Evolutionary conservation across 805 yeast species (phyloP), one percentile per base, ranked within the genome.

Genomic region (Kodamaea lidongshanica): DNA sequence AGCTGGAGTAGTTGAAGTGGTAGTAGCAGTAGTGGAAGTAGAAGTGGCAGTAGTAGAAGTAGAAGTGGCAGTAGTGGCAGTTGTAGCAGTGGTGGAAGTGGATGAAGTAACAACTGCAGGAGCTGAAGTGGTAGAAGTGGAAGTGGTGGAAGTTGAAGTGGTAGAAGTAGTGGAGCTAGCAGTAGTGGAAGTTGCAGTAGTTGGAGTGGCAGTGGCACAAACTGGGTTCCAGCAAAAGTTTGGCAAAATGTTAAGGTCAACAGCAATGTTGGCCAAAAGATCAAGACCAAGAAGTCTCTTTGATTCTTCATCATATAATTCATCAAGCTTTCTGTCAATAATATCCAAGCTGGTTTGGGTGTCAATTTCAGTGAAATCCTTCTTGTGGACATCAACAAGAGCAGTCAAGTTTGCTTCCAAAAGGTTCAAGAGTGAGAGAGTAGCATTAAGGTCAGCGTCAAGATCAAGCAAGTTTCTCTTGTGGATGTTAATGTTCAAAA

Each of bases 141-240:
- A 13, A 11, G 31, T 10, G 6, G 12, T 15, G 14, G 23, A 8
- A 16, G 21, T 12, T 9, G 28, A 21, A 19, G 25, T 31, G 23
- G 28, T 19, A 4, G 27, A 25, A 6, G 27, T 12, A 5, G 29
- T 18, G 12, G 29, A 8, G 15, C 23, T 26, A 9, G 29, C 10
- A 16, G 37, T 23, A 13, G 33, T 20, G 7, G 33, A 7, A 19
- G 36, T 23, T n/a, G 32, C 19, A 13, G 34, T n/a, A 16, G 31
- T 18, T n/a, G 34, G 27, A 4, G 34, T 26, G 25, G 34, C 30
- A 16, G 27, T 15, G 6, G 29, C 30, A 32, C 40, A 37, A 16
- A 27, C 16, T 10, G 16, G 26, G 11, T 33, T 25, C 43, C 43
- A 41, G 30, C 42, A 27, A 37, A 41, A 41, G 43, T 41, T 41